Percentiles rank a stretch among this genome's conserved stretches.
phyloP scores from a whole-genome alignment of 768 basidiomycete species.

The Trichaptum fuscoviolaceum region DNA sequence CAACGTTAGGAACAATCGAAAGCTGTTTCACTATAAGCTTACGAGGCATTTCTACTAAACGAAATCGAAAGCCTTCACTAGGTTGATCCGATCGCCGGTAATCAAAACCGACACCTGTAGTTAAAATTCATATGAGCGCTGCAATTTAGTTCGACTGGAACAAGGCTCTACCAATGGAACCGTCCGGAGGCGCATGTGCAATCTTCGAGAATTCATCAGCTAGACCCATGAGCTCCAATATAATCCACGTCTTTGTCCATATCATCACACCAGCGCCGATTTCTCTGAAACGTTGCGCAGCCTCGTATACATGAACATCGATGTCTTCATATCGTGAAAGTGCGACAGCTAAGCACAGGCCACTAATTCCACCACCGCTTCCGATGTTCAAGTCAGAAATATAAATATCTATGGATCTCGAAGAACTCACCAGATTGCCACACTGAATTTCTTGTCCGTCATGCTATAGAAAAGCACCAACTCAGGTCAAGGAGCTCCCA shows the following conservation, averaged over 20 bases:
- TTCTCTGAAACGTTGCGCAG: constrained; percentile 43
- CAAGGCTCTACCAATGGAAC: neutral
- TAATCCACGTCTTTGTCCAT: constrained; percentile 13
- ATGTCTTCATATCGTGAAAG: constrained; percentile 39
- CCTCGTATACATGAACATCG: constrained; percentile 53
- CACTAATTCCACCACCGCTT: constrained; percentile 16
- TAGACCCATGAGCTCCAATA: constrained; percentile 13
- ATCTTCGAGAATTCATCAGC: constrained; percentile 9
- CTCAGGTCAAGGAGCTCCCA: neutral
- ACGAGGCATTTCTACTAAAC: constrained; percentile 39
- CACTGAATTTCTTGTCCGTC: neutral
- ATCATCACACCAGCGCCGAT: constrained; percentile 58
- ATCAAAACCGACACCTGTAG: constrained; percentile 39
- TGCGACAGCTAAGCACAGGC: constrained; percentile 15
- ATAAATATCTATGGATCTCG: neutral
- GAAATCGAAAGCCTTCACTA: constrained; percentile 28
- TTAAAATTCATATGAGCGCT: neutral
- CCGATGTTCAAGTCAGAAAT: neutral
- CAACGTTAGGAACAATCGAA: constrained; percentile 1
- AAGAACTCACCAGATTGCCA: neutral
- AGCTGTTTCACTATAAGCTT: constrained; percentile 8
- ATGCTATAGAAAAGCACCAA: neutral
- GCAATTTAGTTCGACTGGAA: neutral
- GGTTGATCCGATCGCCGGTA: constrained; percentile 39
- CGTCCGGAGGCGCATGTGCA: constrained; percentile 16